phyloP scores from a whole-genome alignment of 2,329 filamentous ascomycete species.

The Aulographum hederae region DNA sequence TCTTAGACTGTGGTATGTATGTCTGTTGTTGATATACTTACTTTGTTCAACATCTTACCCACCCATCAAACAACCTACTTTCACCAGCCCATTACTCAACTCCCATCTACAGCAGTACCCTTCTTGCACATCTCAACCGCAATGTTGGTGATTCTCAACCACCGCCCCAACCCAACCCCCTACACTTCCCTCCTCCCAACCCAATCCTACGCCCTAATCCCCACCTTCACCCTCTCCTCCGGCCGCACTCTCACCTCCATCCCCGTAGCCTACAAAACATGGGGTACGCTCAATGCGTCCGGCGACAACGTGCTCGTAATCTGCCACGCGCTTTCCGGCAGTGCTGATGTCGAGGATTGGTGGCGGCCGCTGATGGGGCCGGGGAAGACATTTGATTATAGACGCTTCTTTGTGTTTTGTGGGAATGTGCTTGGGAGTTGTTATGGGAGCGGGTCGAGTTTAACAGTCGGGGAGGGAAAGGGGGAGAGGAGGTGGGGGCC shows the following conservation, averaged over 20 bases:
- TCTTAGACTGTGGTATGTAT: too few species aligned
- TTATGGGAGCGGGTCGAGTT: slow-evolving; percentile 34
- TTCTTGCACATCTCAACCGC: too few species aligned
- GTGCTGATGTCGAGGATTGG: slow-evolving; percentile 36
- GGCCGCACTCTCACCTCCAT: slow-evolving; percentile 10
- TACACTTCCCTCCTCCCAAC: slow-evolving; percentile 11
- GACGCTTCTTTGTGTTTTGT: slow-evolving; percentile 35
- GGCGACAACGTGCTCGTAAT: slow-evolving; percentile 50
- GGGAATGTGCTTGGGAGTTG: slow-evolving; percentile 36
- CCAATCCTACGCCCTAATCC: slow-evolving; percentile 12
- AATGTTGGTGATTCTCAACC: too few species aligned
- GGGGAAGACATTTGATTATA: slow-evolving; percentile 34
- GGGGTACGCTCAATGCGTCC: slow-evolving; percentile 12
- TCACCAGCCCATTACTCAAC: too few species aligned
- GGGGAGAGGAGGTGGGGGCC: slow-evolving; percentile 6
- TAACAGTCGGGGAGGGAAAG: slow-evolving; percentile 13
- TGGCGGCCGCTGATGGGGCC: slow-evolving; percentile 35
- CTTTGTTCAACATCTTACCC: too few species aligned
- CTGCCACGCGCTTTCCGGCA: slow-evolving; percentile 34
- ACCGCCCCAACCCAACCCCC: too few species aligned
- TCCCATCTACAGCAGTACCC: too few species aligned
- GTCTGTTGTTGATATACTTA: too few species aligned
- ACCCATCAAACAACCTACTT: too few species aligned
- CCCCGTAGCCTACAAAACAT: slow-evolving; percentile 16
- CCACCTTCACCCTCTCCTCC: slow-evolving; percentile 12